These are phyloP conservation scores for Lachnellula arida DNA, from an alignment of 2,329 filamentous ascomycete genomes.

Conservation along the genomic window DNA sequence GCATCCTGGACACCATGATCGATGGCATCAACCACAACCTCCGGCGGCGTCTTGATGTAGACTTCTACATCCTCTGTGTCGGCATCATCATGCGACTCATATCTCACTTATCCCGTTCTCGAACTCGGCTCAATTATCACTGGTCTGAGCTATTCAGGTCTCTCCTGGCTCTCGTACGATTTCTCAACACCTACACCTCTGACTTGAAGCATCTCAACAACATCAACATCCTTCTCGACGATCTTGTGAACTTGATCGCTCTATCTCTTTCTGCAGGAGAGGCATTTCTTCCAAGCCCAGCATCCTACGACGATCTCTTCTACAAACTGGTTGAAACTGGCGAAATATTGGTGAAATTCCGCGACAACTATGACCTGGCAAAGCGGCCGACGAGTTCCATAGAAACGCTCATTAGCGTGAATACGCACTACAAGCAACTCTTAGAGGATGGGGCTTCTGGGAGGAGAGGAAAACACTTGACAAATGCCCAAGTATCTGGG, in stretches of 20 bases:
- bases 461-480: conserved; percentile 62
- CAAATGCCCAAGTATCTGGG: conserved; percentile 76
- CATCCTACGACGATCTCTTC: conserved; percentile 92
- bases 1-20: conserved; percentile 79
- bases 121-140: conserved; percentile 80
- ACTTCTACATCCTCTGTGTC: conserved; percentile 76
- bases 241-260: conserved; percentile 76
- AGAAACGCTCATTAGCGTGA: conserved; percentile 77
- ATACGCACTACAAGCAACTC: conserved; percentile 80
- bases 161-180: conserved; percentile 80
- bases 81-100: conserved; percentile 79
- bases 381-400: conserved; percentile 65
- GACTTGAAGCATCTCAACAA: conserved; percentile 67
- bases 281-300: conserved; percentile 80
- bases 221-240: conserved; percentile 69
- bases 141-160: conserved; percentile 95
- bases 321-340: conserved; percentile 96
- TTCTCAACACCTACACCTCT: conserved; percentile 78
- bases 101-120: conserved; percentile 76
- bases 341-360: conserved; percentile 76
- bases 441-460: conserved; percentile 55
- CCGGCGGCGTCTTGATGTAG: conserved; percentile 75
- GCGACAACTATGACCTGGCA: conserved; percentile 64
- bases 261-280: conserved; percentile 83
- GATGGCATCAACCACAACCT: conserved; percentile 95